A percentile compares a stretch with the other conserved stretches of the same genome.
Evolutionary conservation across 2,329 filamentous ascomycete species (phyloP).

Genomic region (Chaetothyriales sp.): DNA sequence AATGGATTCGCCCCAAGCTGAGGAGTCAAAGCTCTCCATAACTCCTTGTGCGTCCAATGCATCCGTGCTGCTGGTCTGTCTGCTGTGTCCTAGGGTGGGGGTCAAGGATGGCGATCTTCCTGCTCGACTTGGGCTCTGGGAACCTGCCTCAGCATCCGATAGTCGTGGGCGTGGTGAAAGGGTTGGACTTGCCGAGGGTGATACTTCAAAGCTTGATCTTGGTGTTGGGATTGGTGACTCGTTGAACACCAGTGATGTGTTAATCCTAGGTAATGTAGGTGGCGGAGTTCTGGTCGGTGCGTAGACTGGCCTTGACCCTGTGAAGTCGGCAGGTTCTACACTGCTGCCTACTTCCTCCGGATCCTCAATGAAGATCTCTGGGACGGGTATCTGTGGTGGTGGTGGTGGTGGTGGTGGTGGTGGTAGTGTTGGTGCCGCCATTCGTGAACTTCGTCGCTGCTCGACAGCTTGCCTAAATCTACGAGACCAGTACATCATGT

Average conservation of each 20-base stretch:
- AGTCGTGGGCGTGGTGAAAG: constrained; percentile 11
- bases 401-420: constrained; percentile 60
- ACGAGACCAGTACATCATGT: constrained; percentile 77
- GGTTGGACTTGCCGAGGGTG: constrained; percentile 13
- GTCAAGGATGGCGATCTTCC: constrained; percentile 21
- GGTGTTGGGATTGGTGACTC: neutral
- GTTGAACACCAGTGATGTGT: constrained; percentile 11
- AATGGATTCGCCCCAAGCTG: constrained; percentile 87
- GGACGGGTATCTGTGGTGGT: constrained; percentile 67
- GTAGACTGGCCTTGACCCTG: constrained; percentile 11
- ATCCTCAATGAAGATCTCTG: constrained; percentile 81
- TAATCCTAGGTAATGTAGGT: constrained; percentile 13
- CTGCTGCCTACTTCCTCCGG: constrained; percentile 28
- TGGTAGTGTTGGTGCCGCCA: constrained; percentile 59
- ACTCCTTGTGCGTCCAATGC: constrained; percentile 50
- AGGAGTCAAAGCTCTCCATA: constrained; percentile 73
- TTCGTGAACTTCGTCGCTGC: constrained; percentile 57
- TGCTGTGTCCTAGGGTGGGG: constrained; percentile 29
- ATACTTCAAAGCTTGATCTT: constrained; percentile 10
- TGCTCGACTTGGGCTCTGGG: constrained; percentile 18
- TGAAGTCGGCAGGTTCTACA: constrained; percentile 17
- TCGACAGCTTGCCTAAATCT: constrained; percentile 66
- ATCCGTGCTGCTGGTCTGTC: constrained; percentile 56
- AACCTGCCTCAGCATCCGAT: constrained; percentile 19
- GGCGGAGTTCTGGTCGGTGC: constrained; percentile 6